Percentiles rank a stretch among this genome's conserved stretches.
Conservation (phyloP, 2,329 filamentous ascomycete species). For the Fusarium ambrosium region DNA sequence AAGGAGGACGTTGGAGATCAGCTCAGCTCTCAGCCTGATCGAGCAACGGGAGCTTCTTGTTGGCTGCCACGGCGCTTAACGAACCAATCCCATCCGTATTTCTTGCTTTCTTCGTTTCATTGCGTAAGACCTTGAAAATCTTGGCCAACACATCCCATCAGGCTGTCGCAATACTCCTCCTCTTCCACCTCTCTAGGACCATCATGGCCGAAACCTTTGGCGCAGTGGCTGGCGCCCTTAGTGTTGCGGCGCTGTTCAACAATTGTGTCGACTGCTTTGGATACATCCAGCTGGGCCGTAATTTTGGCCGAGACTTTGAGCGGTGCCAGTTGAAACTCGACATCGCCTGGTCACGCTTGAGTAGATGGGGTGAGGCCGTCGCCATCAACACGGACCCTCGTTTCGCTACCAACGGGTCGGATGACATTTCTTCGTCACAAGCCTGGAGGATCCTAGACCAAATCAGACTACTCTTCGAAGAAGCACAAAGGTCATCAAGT, state of each 20-base stretch:
- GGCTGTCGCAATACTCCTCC: not conserved
- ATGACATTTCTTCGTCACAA: accelerated
- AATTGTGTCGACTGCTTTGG: slow-evolving; percentile 56
- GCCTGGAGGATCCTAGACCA: not conserved
- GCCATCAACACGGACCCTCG: slow-evolving; percentile 47
- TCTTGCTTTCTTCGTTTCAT: not conserved
- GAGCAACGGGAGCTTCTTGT: not conserved
- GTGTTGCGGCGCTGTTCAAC: slow-evolving; percentile 54
- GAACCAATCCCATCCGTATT: not conserved
- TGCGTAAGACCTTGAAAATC: not conserved
- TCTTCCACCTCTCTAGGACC: too few species aligned
- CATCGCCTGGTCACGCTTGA: slow-evolving; percentile 48
- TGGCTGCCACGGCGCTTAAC: not conserved
- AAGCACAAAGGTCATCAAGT: not conserved
- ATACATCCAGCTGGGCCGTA: slow-evolving; percentile 55
- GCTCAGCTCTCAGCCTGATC: too few species aligned
- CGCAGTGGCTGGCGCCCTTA: slow-evolving; percentile 47
- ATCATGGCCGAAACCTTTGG: slow-evolving; percentile 37
- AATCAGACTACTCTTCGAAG: not conserved
- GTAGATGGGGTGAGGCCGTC: slow-evolving; percentile 52
- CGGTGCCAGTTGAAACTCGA: slow-evolving; percentile 51
- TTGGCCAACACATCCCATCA: not conserved
- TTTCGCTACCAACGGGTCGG: slow-evolving; percentile 23
- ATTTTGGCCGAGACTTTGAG: slow-evolving; percentile 53
- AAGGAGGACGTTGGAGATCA: not conserved